phyloP scores from a whole-genome alignment of 495 filamentous ascomycete genomes.

The Cladorrhinum samala region DNA sequence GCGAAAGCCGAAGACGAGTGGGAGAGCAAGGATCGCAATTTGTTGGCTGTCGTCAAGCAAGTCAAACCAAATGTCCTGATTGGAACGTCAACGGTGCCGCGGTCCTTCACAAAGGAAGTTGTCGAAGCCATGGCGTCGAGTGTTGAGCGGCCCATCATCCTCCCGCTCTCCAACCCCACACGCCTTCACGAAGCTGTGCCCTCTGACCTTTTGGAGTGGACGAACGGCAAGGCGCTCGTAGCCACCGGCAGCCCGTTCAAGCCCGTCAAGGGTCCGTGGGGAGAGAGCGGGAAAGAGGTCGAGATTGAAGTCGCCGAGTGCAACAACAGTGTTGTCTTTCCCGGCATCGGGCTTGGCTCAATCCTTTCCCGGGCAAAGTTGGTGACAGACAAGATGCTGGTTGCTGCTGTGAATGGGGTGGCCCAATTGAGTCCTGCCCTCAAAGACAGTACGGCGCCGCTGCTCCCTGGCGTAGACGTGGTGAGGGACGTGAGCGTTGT shows the following conservation, averaged over 20 bases:
- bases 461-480: conserved; percentile 71
- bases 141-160: conserved; percentile 69
- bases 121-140: conserved; percentile 75
- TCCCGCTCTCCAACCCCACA: conserved; percentile 85
- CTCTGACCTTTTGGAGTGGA: conserved; percentile 72
- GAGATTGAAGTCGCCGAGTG: conserved; percentile 70
- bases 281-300: conserved; percentile 49
- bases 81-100: conserved; percentile 75
- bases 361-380: conserved; percentile 59
- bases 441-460: conserved; percentile 37
- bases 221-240: conserved; percentile 68
- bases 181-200: conserved; percentile 77
- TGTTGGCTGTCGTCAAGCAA: conserved; percentile 60
- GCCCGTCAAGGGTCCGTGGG: conserved; percentile 59
- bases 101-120: conserved; percentile 70
- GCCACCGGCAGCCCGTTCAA: conserved; percentile 82
- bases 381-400: conserved; percentile 73
- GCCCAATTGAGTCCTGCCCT: conserved; percentile 65
- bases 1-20: conserved; percentile 62
- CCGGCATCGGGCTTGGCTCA: conserved; percentile 75
- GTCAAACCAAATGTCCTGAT: conserved; percentile 78
- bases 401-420: conserved; percentile 69
- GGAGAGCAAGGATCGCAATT: conserved; percentile 49
- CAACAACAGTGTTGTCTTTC: conserved; percentile 86
- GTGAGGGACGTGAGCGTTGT: conserved; percentile 71